Evolutionary conservation across 179 eudicot genomes (phyloP).

Genomic region (Spinacia oleracea): DNA sequence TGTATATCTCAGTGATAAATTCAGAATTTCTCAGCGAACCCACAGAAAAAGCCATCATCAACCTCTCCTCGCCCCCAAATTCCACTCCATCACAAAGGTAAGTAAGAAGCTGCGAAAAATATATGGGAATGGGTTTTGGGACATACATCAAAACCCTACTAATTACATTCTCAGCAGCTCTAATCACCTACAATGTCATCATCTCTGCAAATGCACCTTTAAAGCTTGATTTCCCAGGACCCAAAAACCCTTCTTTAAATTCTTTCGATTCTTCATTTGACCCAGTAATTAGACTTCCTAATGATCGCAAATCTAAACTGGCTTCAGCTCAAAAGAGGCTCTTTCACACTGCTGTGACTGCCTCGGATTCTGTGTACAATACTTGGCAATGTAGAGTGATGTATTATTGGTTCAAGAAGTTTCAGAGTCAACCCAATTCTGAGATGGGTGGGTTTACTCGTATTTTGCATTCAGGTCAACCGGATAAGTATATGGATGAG

Average conservation of each 20-base stretch:
- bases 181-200: constrained; percentile 82
- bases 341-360: constrained; percentile 90
- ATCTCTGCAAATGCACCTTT: constrained; percentile 79
- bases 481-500: constrained; percentile 82
- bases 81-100: constrained; percentile 3
- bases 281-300: constrained; percentile 71
- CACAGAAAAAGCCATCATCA: no score
- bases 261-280: constrained; percentile 34
- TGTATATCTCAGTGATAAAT: no score
- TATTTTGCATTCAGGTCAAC: constrained; percentile 79
- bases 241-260: constrained; percentile 28
- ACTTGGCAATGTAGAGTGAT: constrained; percentile 93
- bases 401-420: constrained; percentile 93
- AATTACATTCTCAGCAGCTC: constrained; percentile 65
- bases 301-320: constrained; percentile 35
- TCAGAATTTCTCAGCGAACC: no score
- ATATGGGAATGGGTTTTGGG: constrained; percentile 44
- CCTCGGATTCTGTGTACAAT: constrained; percentile 81
- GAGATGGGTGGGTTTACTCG: constrained; percentile 99
- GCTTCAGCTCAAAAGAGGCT: constrained; percentile 44
- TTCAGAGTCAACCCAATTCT: constrained; percentile 43
- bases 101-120: not conserved
- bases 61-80: not conserved
- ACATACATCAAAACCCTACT: constrained; percentile 60
- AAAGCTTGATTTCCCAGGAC: constrained; percentile 72